phyloP scores from a whole-genome alignment of 257 asterid species.

The Solanum rostratum region DNA sequence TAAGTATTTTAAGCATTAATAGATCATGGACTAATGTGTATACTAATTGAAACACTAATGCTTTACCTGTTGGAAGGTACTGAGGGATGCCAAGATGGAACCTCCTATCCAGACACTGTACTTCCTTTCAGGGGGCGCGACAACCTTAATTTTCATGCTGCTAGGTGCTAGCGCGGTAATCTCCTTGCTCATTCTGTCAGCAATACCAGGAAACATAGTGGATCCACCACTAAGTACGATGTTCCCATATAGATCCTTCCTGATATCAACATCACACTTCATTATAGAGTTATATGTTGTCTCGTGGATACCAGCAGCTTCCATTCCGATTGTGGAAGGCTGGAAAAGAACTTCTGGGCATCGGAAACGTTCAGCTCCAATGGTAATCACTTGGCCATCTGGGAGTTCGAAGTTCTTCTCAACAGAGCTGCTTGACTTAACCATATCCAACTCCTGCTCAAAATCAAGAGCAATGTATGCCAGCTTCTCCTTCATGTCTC shows the following conservation, averaged over 20 bases:
- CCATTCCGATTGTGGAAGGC: conserved; percentile 1
- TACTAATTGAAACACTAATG: not conserved
- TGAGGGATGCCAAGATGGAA: conserved; percentile 1
- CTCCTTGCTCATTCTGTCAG: conserved; percentile 5
- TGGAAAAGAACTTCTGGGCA: conserved; percentile 1
- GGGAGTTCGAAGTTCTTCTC: not conserved
- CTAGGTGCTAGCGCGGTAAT: not conserved
- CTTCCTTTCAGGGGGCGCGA: conserved; percentile 1
- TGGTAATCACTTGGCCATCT: conserved; percentile 1
- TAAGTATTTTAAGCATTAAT: not conserved
- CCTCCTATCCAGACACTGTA: conserved; percentile 3
- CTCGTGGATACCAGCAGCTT: not conserved
- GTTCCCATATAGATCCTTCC: conserved; percentile 1
- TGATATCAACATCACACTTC: not conserved
- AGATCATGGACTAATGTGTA: not conserved
- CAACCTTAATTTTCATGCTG: conserved; percentile 1
- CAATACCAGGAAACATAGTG: conserved; percentile 2
- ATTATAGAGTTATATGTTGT: not conserved
- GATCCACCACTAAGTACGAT: conserved; percentile 5
- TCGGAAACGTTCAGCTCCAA: conserved; percentile 2
- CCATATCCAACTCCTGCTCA: conserved; percentile 29
- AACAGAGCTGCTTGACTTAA: conserved; percentile 2
- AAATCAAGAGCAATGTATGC: conserved; percentile 31
- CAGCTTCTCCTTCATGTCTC: conserved; percentile 41
- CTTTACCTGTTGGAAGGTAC: conserved; percentile 2